phyloP scores from a whole-genome alignment of 305 asterid genomes.

The Solanum hybrid region DNA sequence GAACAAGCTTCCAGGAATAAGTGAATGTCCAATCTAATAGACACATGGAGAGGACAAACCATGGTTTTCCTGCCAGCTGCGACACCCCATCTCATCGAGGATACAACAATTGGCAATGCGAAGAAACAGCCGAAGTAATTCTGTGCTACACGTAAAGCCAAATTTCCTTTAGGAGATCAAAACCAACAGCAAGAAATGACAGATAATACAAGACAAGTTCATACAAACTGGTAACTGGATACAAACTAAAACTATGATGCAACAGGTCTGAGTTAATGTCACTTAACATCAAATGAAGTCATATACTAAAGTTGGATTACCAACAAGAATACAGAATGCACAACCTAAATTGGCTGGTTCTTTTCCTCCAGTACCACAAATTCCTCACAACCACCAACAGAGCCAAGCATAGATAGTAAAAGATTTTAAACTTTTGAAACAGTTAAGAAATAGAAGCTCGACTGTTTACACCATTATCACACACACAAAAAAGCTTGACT shows the following conservation, averaged over 20 bases:
- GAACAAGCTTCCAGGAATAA: background rate
- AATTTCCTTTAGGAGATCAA: background rate
- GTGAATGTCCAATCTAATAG: background rate
- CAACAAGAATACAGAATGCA: background rate
- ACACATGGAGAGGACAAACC: conserved; percentile 27
- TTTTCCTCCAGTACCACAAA: background rate
- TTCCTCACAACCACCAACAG: background rate
- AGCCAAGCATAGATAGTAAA: background rate
- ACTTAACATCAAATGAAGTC: background rate
- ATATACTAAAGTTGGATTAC: background rate
- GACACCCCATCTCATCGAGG: conserved; percentile 91
- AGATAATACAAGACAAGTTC: background rate
- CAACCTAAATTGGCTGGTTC: background rate
- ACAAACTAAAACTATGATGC: background rate
- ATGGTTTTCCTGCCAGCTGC: conserved; percentile 93
- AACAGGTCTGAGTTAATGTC: background rate
- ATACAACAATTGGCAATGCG: conserved; percentile 83
- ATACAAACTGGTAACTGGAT: background rate
- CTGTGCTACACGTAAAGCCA: conserved; percentile 22
- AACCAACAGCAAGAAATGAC: background rate
- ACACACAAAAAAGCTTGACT: background rate
- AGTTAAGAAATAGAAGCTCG: background rate
- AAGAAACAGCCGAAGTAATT: conserved; percentile 88
- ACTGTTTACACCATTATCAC: background rate
- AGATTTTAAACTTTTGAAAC: background rate